Conservation (phyloP, 192 early-diverging fungal species). For the Kappamyces sp. region DNA sequence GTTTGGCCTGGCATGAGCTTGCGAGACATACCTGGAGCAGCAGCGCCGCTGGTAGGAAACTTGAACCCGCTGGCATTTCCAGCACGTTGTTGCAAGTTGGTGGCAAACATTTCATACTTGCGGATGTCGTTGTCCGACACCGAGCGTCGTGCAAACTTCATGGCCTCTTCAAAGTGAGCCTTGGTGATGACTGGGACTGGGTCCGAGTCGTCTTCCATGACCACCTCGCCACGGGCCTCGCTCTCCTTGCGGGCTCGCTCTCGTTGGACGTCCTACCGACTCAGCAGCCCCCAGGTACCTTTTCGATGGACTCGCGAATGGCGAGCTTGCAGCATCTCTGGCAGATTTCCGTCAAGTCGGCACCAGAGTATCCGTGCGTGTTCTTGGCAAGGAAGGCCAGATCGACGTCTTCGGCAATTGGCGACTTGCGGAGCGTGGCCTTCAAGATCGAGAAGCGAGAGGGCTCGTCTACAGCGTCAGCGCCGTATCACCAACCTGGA, state of each 20-base stretch:
- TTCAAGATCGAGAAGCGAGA: constrained; percentile 81
- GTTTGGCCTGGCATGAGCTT: constrained; percentile 20
- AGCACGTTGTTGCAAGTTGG: constrained; percentile 91
- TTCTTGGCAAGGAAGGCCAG: constrained; percentile 78
- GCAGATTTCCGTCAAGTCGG: constrained; percentile 97
- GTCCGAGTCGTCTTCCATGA: constrained; percentile 72
- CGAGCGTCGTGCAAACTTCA: constrained; percentile 93
- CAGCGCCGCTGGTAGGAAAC: constrained; percentile 69
- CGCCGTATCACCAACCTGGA: constrained; percentile 34
- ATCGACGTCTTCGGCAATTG: constrained; percentile 73
- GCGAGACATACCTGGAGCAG: constrained; percentile 16
- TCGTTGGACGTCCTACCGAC: constrained; percentile 54
- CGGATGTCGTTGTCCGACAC: constrained; percentile 95
- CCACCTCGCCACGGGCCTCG: constrained; percentile 62
- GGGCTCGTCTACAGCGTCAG: constrained; percentile 51
- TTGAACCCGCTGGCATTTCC: constrained; percentile 90
- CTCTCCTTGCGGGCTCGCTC: constrained; percentile 69
- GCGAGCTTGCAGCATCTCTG: constrained; percentile 96
- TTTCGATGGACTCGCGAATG: constrained; percentile 92
- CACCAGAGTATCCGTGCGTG: constrained; percentile 94
- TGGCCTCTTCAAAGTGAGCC: constrained; percentile 98
- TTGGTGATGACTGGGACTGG: constrained; percentile 86
- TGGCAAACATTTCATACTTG: constrained; percentile 99
- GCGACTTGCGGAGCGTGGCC: constrained; percentile 91
- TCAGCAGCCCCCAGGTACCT: constrained; percentile 2